These are phyloP conservation scores for Penicillium manginii DNA, from an alignment of 495 filamentous ascomycete genomes.

Conservation along the genomic window DNA sequence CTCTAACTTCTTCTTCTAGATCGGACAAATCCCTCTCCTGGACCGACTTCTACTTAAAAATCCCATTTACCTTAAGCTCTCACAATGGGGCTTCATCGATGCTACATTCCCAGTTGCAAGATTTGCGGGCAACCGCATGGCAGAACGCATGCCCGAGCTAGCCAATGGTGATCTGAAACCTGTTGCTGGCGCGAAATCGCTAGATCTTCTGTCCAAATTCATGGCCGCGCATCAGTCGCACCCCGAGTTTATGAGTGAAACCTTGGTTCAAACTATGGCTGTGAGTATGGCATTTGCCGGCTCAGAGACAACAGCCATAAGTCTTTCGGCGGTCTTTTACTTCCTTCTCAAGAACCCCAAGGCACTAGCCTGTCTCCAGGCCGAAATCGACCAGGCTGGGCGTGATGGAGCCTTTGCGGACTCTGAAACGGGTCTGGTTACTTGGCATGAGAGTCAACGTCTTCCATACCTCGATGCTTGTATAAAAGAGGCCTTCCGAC, in stretches of 20 bases:
- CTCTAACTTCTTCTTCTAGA: constrained; percentile 26
- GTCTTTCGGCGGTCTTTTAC: constrained; percentile 65
- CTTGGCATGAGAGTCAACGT: constrained; percentile 56
- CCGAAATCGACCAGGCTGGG: constrained; percentile 59
- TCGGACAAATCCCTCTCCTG: constrained; percentile 33
- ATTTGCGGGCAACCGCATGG: constrained; percentile 51
- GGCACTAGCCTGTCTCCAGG: constrained; percentile 45
- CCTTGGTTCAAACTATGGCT: constrained; percentile 65
- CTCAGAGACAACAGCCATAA: constrained; percentile 70
- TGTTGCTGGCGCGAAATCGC: constrained; percentile 33
- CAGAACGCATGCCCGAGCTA: constrained; percentile 20
- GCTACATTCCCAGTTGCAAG: constrained; percentile 18
- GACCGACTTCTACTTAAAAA: constrained; percentile 36
- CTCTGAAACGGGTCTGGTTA: constrained; percentile 57
- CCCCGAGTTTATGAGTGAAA: constrained; percentile 67
- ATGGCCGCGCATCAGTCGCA: constrained; percentile 48
- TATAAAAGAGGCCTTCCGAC: constrained; percentile 69
- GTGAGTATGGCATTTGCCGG: constrained; percentile 59
- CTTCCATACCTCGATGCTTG: constrained; percentile 67
- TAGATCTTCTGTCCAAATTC: constrained; percentile 52
- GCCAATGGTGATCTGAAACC: constrained; percentile 22
- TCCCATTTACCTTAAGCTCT: constrained; percentile 27
- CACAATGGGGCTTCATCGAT: constrained; percentile 20
- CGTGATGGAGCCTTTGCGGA: constrained; percentile 42
- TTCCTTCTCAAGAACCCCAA: constrained; percentile 59